Conservation (phyloP, 2,329 filamentous ascomycete genomes). For the Didymella pinodella region DNA sequence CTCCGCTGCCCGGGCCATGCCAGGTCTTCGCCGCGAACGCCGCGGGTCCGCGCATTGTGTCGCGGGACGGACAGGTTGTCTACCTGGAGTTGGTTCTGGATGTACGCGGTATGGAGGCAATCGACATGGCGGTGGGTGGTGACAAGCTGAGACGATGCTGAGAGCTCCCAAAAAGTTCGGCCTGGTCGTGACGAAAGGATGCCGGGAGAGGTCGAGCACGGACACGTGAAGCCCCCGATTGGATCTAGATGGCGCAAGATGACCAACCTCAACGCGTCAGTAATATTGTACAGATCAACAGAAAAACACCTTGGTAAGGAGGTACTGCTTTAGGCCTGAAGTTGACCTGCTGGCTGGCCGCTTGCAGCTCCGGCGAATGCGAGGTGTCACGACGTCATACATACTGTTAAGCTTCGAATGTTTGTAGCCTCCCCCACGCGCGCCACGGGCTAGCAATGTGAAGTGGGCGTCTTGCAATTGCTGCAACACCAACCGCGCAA, state of each 20-base stretch:
- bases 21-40: slow-evolving; percentile 45
- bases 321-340: background rate
- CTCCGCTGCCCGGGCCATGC: slow-evolving; percentile 46
- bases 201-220: slow-evolving; percentile 22
- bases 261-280: slow-evolving; percentile 23
- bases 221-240: slow-evolving; percentile 31
- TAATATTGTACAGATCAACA: slow-evolving; percentile 7
- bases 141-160: slow-evolving; percentile 19
- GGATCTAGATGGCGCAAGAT: slow-evolving; percentile 17
- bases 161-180: slow-evolving; percentile 39
- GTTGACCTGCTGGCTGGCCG: background rate
- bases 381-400: slow-evolving; percentile 19
- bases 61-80: slow-evolving; percentile 30
- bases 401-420: slow-evolving; percentile 13
- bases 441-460: background rate
- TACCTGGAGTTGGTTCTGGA: slow-evolving; percentile 32
- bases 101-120: slow-evolving; percentile 26
- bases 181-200: slow-evolving; percentile 41
- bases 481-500: background rate
- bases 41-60: slow-evolving; percentile 48
- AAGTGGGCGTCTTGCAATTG: background rate
- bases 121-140: slow-evolving; percentile 41
- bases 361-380: background rate
- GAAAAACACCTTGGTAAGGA: too few species aligned
- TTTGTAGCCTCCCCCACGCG: slow-evolving; percentile 10